Conservation (phyloP, 495 filamentous ascomycete species). For the Tuber aestivum region DNA sequence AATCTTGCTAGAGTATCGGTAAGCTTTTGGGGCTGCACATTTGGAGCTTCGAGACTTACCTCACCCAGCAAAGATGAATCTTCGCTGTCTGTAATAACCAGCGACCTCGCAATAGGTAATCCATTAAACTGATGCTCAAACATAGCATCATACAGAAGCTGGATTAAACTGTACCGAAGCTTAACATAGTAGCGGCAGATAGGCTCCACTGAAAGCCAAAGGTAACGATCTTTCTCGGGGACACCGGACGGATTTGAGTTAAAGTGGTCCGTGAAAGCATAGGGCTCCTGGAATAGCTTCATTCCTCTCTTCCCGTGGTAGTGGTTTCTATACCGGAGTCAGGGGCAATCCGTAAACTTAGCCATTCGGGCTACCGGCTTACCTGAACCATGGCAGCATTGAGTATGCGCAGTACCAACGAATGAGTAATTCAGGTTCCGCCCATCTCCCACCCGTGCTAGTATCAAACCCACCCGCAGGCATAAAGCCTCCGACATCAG, state of each 20-base stretch:
- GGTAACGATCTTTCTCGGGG: background rate
- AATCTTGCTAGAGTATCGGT: slow-evolving; percentile 13
- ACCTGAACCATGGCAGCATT: slow-evolving; percentile 36
- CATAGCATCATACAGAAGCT: slow-evolving; percentile 39
- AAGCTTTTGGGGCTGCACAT: background rate
- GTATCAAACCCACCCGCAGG: background rate
- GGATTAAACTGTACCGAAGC: slow-evolving; percentile 36
- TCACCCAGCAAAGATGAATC: slow-evolving; percentile 16
- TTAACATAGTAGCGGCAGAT: slow-evolving; percentile 32
- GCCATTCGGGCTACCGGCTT: background rate
- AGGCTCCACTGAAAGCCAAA: slow-evolving; percentile 24
- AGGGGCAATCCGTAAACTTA: background rate
- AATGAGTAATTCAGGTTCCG: slow-evolving; percentile 34
- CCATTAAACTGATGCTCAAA: slow-evolving; percentile 39
- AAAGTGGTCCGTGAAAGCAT: slow-evolving; percentile 12
- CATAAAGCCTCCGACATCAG: slow-evolving; percentile 36
- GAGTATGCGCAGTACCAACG: slow-evolving; percentile 35
- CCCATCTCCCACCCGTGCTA: background rate
- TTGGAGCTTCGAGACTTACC: background rate
- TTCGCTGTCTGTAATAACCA: slow-evolving; percentile 19
- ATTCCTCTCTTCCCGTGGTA: slow-evolving; percentile 11
- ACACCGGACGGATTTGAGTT: slow-evolving; percentile 6
- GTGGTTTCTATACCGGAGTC: slow-evolving; percentile 10
- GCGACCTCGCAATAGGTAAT: slow-evolving; percentile 31
- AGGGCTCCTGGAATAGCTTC: slow-evolving; percentile 20